A percentile compares a stretch with the other conserved stretches of the same genome.
Conservation (phyloP, 352 stramenopile species). For the Phytophthora vignae region DNA sequence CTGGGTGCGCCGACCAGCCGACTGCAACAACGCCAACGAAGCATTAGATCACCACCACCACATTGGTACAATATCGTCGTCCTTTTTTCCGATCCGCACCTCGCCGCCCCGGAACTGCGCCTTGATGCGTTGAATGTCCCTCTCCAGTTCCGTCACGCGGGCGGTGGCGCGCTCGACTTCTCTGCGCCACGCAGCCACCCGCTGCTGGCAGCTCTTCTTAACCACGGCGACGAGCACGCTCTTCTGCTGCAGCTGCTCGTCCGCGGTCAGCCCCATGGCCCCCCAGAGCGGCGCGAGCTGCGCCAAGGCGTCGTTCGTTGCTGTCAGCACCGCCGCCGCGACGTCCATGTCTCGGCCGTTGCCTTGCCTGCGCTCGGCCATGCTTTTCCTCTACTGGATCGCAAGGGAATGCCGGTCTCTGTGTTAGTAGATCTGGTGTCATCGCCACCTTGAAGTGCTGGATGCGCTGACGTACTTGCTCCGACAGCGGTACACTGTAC, state of each 20-base stretch:
- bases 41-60: not conserved
- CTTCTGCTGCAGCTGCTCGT: slow-evolving; percentile 44
- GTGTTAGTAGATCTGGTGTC: not conserved
- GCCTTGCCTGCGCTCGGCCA: not conserved
- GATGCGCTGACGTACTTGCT: not conserved
- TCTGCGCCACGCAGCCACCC: slow-evolving; percentile 24
- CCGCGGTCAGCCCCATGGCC: slow-evolving; percentile 35
- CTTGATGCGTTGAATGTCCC: slow-evolving; percentile 45
- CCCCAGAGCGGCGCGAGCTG: slow-evolving; percentile 46
- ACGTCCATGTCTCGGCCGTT: slow-evolving; percentile 10
- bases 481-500: not conserved
- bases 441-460: not conserved
- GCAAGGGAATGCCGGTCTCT: not conserved
- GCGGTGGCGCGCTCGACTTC: slow-evolving; percentile 14
- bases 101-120: slow-evolving; percentile 43
- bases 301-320: slow-evolving; percentile 16
- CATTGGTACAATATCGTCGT: not conserved
- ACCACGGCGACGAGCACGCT: slow-evolving; percentile 30
- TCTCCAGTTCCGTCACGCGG: slow-evolving; percentile 36
- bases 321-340: slow-evolving; percentile 1
- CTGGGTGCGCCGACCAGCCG: slow-evolving; percentile 23
- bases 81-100: slow-evolving; percentile 15
- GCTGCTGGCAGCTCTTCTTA: slow-evolving; percentile 23
- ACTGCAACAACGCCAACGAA: slow-evolving; percentile 9
- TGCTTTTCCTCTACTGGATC: not conserved